These are phyloP conservation scores for Colletotrichum costaricense DNA, from an alignment of 2,329 filamentous ascomycete genomes.

Conservation along the genomic window DNA sequence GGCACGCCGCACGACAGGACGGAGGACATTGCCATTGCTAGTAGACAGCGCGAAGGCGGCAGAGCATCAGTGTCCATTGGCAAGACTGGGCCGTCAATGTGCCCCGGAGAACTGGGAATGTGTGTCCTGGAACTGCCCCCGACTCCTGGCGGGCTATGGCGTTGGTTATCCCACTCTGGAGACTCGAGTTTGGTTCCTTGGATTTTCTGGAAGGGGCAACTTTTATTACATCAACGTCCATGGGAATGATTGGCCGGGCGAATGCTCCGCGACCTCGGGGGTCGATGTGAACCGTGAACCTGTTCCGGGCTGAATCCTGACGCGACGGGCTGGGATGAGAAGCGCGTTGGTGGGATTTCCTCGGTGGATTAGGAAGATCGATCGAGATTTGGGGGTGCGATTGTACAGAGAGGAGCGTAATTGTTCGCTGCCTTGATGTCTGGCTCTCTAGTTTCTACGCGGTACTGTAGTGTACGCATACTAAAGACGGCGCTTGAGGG, in stretches of 20 bases:
- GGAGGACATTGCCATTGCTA: conserved; percentile 7
- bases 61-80: neutral
- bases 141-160: neutral
- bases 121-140: neutral
- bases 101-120: neutral
- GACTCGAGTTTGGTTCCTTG: neutral
- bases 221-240: neutral
- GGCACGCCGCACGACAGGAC: neutral
- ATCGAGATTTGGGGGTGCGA: conserved; percentile 18
- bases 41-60: neutral
- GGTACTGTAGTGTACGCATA: neutral
- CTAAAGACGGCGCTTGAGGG: neutral
- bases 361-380: conserved; percentile 4
- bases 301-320: neutral
- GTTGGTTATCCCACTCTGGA: neutral
- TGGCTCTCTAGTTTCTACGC: neutral
- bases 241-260: neutral
- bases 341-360: conserved; percentile 13
- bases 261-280: neutral
- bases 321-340: neutral
- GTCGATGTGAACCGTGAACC: neutral
- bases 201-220: neutral
- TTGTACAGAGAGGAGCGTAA: neutral
- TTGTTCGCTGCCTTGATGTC: neutral
- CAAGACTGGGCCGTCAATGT: neutral